These are phyloP conservation scores for Fusarium chuoi DNA, from an alignment of 2,329 filamentous ascomycete genomes.

Conservation along the genomic window DNA sequence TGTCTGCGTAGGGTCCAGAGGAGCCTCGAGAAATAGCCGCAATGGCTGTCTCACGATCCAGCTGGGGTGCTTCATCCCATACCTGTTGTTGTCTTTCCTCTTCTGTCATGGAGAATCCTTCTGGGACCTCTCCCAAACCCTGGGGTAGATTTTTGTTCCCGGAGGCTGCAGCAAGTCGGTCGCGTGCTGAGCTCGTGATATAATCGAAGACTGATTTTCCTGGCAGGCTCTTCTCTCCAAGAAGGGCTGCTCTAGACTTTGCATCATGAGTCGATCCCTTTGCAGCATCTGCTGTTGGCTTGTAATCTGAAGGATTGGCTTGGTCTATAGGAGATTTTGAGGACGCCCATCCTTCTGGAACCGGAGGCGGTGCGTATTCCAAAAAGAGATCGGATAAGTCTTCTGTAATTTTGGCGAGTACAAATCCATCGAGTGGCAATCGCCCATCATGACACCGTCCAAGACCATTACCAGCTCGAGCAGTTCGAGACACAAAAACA, in stretches of 20 bases:
- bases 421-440: slow-evolving; percentile 82
- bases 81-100: slow-evolving; percentile 69
- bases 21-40: slow-evolving; percentile 74
- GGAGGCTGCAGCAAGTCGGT: slow-evolving; percentile 78
- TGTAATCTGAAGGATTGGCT: slow-evolving; percentile 51
- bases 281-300: slow-evolving; percentile 80
- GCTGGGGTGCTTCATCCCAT: slow-evolving; percentile 67
- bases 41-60: slow-evolving; percentile 74
- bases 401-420: slow-evolving; percentile 68
- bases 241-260: slow-evolving; percentile 77
- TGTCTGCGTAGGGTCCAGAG: slow-evolving; percentile 82
- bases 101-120: slow-evolving; percentile 70
- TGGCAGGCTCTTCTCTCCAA: slow-evolving; percentile 81
- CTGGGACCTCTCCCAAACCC: slow-evolving; percentile 78
- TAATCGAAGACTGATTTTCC: slow-evolving; percentile 98
- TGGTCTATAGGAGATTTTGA: slow-evolving; percentile 53
- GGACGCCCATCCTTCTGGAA: slow-evolving; percentile 80
- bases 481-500: slow-evolving; percentile 75
- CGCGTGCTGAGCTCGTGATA: slow-evolving; percentile 79
- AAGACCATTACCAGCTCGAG: slow-evolving; percentile 44
- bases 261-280: slow-evolving; percentile 81
- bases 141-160: slow-evolving; percentile 82
- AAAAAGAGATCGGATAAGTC: slow-evolving; percentile 46
- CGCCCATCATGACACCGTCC: slow-evolving; percentile 85
- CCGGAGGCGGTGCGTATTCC: slow-evolving; percentile 70